Percentiles rank a stretch among this genome's conserved stretches.
Conservation (phyloP, 192 early-diverging fungal genomes). For the Lobulomyces angularis region DNA sequence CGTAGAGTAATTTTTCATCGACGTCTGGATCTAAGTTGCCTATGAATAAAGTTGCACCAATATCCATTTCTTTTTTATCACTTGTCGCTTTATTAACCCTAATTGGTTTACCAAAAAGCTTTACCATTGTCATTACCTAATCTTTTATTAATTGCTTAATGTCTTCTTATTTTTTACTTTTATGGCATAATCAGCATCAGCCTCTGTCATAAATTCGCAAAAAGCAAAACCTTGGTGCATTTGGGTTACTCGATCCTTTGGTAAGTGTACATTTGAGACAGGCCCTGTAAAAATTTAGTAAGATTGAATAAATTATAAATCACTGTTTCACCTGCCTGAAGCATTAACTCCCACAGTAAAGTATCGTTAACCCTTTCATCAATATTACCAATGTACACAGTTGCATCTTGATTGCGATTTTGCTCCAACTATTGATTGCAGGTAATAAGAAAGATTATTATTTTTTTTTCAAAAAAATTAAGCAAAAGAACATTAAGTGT, state of each 20-base stretch:
- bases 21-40: conserved; percentile 87
- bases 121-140: conserved; percentile 87
- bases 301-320: not conserved
- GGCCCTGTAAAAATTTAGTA: conserved; percentile 14
- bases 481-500: too few species aligned
- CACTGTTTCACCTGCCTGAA: conserved; percentile 64
- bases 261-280: conserved; percentile 92
- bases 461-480: not conserved
- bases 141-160: not conserved
- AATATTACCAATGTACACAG: conserved; percentile 94
- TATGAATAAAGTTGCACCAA: conserved; percentile 92
- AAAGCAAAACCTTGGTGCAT: conserved; percentile 91
- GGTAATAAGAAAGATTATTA: not conserved
- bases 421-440: conserved; percentile 24
- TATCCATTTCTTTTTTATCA: conserved; percentile 73
- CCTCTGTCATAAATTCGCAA: conserved; percentile 82
- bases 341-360: conserved; percentile 95
- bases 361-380: conserved; percentile 88
- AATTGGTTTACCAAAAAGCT: conserved; percentile 87
- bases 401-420: conserved; percentile 95
- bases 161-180: conserved; percentile 27
- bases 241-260: conserved; percentile 94
- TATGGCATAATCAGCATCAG: conserved; percentile 92
- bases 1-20: conserved; percentile 82
- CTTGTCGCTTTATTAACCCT: conserved; percentile 89